phyloP scores from a whole-genome alignment of 352 stramenopile genomes.

The Globisporangium cylindrosporum region DNA sequence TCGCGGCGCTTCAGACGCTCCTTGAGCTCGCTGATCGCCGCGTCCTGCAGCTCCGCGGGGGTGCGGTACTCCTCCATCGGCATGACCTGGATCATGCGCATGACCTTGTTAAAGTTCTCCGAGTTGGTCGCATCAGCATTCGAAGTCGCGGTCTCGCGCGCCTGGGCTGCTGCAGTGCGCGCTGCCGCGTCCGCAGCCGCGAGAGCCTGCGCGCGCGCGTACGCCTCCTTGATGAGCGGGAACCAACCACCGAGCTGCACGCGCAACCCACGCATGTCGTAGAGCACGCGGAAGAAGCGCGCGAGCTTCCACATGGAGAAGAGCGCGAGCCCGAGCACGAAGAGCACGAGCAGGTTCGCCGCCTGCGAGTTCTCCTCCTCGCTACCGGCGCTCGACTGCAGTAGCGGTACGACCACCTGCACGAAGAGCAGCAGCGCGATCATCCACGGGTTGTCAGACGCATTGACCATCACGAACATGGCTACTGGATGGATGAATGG shows the following conservation, averaged over 20 bases:
- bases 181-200: constrained; percentile 33
- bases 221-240: constrained; percentile 54
- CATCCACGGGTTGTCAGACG: constrained; percentile 79
- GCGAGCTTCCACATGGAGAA: constrained; percentile 52
- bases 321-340: constrained; percentile 52
- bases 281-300: constrained; percentile 54
- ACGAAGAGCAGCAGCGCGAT: constrained; percentile 74
- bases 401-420: constrained; percentile 69
- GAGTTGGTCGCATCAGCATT: constrained; percentile 24
- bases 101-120: constrained; percentile 67
- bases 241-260: constrained; percentile 33
- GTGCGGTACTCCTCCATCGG: constrained; percentile 78
- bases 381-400: constrained; percentile 69
- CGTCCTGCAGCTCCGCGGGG: constrained; percentile 48
- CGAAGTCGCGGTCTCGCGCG: constrained; percentile 25
- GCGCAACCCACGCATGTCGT: constrained; percentile 29
- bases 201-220: constrained; percentile 26
- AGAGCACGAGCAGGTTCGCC: constrained; percentile 51
- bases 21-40: constrained; percentile 67
- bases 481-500: neutral
- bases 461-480: constrained; percentile 82
- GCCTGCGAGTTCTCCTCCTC: constrained; percentile 41
- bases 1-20: constrained; percentile 66
- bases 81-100: constrained; percentile 79
- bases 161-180: constrained; percentile 33